These are phyloP conservation scores for Yarrowia porcina DNA, from an alignment of 805 yeast genomes.

Conservation along the genomic window DNA sequence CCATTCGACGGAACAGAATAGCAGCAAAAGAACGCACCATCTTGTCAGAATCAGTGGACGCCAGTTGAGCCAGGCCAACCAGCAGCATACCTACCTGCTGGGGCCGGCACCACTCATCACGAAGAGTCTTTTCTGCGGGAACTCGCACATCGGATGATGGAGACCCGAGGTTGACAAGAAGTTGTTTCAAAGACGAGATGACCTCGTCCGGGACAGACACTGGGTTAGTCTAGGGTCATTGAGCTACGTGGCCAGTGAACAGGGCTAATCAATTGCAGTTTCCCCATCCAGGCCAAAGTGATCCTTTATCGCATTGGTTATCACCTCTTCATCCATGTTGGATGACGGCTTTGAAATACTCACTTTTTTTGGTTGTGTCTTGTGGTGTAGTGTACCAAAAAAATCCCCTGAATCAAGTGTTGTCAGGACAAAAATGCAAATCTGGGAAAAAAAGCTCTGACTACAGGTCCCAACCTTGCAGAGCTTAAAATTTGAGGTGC, in stretches of 20 bases:
- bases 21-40: constrained; percentile 68
- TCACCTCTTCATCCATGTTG: not conserved
- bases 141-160: constrained; percentile 73
- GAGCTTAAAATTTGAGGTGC: not conserved
- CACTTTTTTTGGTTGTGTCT: not conserved
- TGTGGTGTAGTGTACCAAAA: not conserved
- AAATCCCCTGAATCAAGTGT: constrained; percentile 23
- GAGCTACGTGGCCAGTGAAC: not conserved
- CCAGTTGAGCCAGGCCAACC: constrained; percentile 76
- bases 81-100: constrained; percentile 68
- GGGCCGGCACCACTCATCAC: constrained; percentile 60
- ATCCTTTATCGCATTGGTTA: no score
- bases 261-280: not conserved
- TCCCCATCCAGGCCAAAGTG: not conserved
- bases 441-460: constrained; percentile 5
- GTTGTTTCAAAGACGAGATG: constrained; percentile 50
- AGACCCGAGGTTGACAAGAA: constrained; percentile 69
- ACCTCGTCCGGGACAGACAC: constrained; percentile 55
- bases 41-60: constrained; percentile 60
- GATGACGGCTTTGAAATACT: not conserved
- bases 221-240: not conserved
- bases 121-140: constrained; percentile 70
- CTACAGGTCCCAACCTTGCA: constrained; percentile 17
- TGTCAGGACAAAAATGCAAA: constrained; percentile 10
- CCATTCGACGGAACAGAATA: constrained; percentile 83